Percentiles rank a stretch among this genome's conserved stretches.
phyloP scores from a whole-genome alignment of 2,329 filamentous ascomycete genomes.

The Apiospora hydei region DNA sequence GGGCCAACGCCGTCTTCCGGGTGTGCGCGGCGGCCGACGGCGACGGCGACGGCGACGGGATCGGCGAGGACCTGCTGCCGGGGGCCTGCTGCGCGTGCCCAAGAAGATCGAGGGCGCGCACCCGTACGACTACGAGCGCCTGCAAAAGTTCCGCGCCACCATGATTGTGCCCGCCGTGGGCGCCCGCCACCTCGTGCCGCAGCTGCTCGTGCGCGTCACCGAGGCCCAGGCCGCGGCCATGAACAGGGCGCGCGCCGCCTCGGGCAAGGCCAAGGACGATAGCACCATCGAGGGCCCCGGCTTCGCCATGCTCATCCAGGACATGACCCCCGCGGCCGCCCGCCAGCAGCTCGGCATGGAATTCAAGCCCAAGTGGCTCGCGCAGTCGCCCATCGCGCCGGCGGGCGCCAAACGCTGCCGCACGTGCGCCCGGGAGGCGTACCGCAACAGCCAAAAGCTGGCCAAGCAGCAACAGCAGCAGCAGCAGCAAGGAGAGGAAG shows the following conservation, averaged over 20 bases:
- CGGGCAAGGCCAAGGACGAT: conserved; percentile 36
- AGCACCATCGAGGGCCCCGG: conserved; percentile 57
- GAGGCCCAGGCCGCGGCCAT: conserved; percentile 59
- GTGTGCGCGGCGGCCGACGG: conserved; percentile 47
- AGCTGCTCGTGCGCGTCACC: conserved; percentile 39
- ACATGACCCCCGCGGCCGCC: conserved; percentile 64
- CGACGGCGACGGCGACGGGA: too few species aligned
- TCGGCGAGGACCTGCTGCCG: conserved; percentile 43
- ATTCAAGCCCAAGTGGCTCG: conserved; percentile 87
- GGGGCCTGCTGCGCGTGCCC: conserved; percentile 66
- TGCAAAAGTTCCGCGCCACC: conserved; percentile 57
- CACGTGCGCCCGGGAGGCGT: conserved; percentile 69
- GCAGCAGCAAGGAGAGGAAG: background rate
- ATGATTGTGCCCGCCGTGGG: conserved; percentile 59
- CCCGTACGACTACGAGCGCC: conserved; percentile 51
- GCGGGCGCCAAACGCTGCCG: conserved; percentile 69
- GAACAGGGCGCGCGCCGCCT: conserved; percentile 57
- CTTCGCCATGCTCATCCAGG: conserved; percentile 74
- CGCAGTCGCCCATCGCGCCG: conserved; percentile 77
- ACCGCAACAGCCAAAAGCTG: conserved; percentile 54
- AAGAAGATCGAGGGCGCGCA: conserved; percentile 59
- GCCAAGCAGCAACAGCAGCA: conserved; percentile 38
- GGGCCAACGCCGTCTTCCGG: conserved; percentile 78
- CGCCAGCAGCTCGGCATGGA: conserved; percentile 61
- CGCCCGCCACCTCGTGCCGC: conserved; percentile 43